A percentile compares a stretch with the other conserved stretches of the same genome.
Conservation (phyloP, 768 basidiomycete genomes). For the Epithele typhae region DNA sequence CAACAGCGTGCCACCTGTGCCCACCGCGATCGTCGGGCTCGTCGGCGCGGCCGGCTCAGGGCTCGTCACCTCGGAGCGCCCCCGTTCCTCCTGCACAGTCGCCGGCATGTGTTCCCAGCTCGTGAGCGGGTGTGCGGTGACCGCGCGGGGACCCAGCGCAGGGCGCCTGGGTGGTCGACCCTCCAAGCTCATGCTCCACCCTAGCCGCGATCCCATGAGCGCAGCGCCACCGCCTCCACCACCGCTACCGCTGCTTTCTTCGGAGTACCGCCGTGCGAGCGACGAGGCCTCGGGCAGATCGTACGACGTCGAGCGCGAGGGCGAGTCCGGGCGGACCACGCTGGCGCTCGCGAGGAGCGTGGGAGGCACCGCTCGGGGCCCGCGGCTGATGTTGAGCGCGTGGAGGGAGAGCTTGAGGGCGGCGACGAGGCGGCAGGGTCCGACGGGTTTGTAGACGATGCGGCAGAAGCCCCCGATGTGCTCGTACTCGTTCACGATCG, state of each 20-base stretch:
- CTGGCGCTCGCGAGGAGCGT: constrained; percentile 1
- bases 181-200: no score
- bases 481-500: constrained; percentile 67
- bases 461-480: constrained; percentile 83
- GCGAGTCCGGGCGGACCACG: constrained; percentile 1
- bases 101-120: constrained; percentile 33
- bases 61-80: constrained; percentile 13
- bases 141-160: constrained; percentile 47
- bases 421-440: constrained; percentile 67
- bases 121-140: constrained; percentile 40
- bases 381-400: constrained; percentile 44
- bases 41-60: constrained; percentile 17
- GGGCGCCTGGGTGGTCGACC: constrained; percentile 51
- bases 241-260: constrained; percentile 27
- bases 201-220: no score
- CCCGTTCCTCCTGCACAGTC: constrained; percentile 32
- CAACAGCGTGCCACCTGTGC: constrained; percentile 62
- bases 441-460: constrained; percentile 86
- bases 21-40: constrained; percentile 48
- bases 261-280: constrained; percentile 43
- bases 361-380: constrained; percentile 24
- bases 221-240: no score
- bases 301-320: constrained; percentile 3
- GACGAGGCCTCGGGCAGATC: constrained; percentile 2
- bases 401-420: constrained; percentile 63